Evolutionary conservation across 2,329 filamentous ascomycete genomes (phyloP), one percentile per base, ranked within the genome.

Genomic region (Stachybotrys elegans): DNA sequence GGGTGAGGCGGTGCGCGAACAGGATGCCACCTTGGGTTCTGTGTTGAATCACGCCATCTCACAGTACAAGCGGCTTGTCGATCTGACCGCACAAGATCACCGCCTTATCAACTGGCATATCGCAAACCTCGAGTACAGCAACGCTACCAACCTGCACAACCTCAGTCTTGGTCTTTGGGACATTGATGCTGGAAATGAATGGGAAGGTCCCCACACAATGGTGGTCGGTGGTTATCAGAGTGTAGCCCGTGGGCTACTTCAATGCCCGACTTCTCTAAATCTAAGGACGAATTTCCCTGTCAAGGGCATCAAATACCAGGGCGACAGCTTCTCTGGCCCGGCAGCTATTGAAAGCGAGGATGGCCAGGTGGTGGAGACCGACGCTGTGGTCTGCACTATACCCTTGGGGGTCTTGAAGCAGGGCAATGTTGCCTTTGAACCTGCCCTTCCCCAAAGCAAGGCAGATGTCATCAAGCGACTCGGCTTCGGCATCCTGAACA

Each of bases 91-190:
- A 1, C 87, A 89, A 59, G 93, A 98, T 57, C 84, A 95, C 65
- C 81, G 93, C 37, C 73, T 98, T 14, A 77, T 97, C 57, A 98
- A 96, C 59, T 98, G 93, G 93, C 94, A 98, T 65, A 86, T 96
- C 62, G 94, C 94, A 51, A 98, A 98, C 59, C 76, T 98, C 13
- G 93, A 98, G 65, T 98, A 98, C 60, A 94, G 92, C 50, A 98
- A 97, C 62, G 93, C 93, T 2, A 88, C 84, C 2, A 94, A 90
- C 52, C 82, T 95, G 43, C 84, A 86, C 51, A 85, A 86, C 50
- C 78, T 98, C 16, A 97, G 92, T 62, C 78, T 98, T 13, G 82
- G 84, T 7, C 84, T 91, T 0, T 97, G 94, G 88, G 94, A 98
- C 63, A 90, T 98, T 57, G 94, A 98, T 59, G 90, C 91, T 40